A percentile compares a stretch with the other conserved stretches of the same genome.
Evolutionary conservation across 2,329 filamentous ascomycete genomes (phyloP).

Genomic region (Alternaria sp.): DNA sequence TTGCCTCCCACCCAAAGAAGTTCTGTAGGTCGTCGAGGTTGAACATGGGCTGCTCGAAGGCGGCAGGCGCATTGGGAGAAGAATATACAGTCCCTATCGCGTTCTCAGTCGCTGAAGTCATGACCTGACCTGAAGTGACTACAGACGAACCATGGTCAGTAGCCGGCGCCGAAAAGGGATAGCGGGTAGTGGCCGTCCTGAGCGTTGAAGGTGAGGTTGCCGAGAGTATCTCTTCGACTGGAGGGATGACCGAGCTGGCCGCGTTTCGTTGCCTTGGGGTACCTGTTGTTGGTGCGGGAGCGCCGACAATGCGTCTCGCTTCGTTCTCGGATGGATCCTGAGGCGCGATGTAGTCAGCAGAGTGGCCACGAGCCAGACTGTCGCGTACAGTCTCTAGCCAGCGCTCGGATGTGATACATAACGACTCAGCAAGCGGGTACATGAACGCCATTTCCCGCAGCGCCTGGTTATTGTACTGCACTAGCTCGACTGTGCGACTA

Average conservation of each 20-base stretch:
- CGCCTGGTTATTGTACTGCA: slow-evolving; percentile 44
- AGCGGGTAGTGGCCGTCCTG: slow-evolving; percentile 18
- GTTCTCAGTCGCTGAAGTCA: slow-evolving; percentile 16
- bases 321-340: slow-evolving; percentile 41
- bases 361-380: slow-evolving; percentile 39
- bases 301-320: slow-evolving; percentile 33
- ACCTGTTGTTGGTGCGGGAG: slow-evolving; percentile 25
- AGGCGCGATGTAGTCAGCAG: slow-evolving; percentile 40
- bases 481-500: slow-evolving; percentile 39
- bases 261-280: slow-evolving; percentile 16
- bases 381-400: slow-evolving; percentile 45
- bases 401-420: slow-evolving; percentile 43
- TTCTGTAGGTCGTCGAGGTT: slow-evolving; percentile 45
- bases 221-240: slow-evolving; percentile 21
- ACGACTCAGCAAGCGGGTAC: slow-evolving; percentile 43
- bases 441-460: slow-evolving; percentile 43
- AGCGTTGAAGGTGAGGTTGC: slow-evolving; percentile 21
- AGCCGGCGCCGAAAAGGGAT: slow-evolving; percentile 20
- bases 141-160: slow-evolving; percentile 12
- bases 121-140: slow-evolving; percentile 14
- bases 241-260: slow-evolving; percentile 25
- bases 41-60: slow-evolving; percentile 40
- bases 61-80: slow-evolving; percentile 13
- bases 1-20: slow-evolving; percentile 45
- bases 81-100: slow-evolving; percentile 23